Evolutionary conservation across 345 rosid species (phyloP).

Genomic region (Conringia planisiliqua): DNA sequence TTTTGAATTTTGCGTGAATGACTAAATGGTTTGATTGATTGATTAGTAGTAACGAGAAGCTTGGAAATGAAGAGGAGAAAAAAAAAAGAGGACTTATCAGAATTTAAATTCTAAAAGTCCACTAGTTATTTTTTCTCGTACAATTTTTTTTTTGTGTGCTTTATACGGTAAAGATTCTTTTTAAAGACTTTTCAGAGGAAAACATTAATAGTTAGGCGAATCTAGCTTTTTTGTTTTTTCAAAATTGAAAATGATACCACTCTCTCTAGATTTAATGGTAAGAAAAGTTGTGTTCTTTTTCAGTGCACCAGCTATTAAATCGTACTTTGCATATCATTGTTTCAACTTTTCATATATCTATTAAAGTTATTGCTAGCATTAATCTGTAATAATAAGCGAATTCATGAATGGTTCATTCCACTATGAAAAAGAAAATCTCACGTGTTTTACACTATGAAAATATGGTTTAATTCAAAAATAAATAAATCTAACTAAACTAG

Average conservation of each 20-base stretch:
- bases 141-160: background rate
- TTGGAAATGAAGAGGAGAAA: background rate
- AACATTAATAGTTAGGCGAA: constrained; percentile 30
- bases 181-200: constrained; percentile 28
- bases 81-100: background rate
- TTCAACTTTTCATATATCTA: constrained; percentile 24
- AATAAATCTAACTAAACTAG: background rate
- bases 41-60: background rate
- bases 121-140: background rate
- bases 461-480: background rate
- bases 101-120: background rate
- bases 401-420: background rate
- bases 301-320: constrained; percentile 35
- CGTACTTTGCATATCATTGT: constrained; percentile 28
- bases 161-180: constrained; percentile 17
- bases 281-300: constrained; percentile 36
- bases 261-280: constrained; percentile 24
- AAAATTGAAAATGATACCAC: constrained; percentile 30
- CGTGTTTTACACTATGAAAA: background rate
- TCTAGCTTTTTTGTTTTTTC: constrained; percentile 14
- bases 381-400: background rate
- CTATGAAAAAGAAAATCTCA: background rate
- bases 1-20: background rate
- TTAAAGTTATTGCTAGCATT: background rate
- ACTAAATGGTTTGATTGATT: background rate